These are phyloP conservation scores for Populus tomentosa DNA, from an alignment of 441 rosid genomes.

Conservation along the genomic window DNA sequence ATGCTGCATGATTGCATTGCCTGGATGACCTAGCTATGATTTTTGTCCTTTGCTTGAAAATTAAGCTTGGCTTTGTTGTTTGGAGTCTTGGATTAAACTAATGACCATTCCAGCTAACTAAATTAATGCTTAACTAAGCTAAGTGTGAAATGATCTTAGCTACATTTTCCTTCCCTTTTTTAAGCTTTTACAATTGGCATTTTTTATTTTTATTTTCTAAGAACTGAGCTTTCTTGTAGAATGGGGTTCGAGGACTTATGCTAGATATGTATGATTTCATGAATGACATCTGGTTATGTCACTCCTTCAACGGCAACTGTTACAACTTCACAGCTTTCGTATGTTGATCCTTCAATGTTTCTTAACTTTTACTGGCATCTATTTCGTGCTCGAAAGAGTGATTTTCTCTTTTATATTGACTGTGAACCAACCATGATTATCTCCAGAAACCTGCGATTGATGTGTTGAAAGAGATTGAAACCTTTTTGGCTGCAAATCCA, in stretches of 20 bases:
- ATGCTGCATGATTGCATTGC: background rate
- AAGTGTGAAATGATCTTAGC: background rate
- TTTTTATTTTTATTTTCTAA: background rate
- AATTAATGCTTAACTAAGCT: background rate
- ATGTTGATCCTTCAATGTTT: conserved; percentile 28
- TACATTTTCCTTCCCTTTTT: background rate
- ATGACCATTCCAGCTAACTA: background rate
- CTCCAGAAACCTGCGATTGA: conserved; percentile 79
- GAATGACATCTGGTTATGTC: conserved; percentile 82
- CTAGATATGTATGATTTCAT: conserved; percentile 82
- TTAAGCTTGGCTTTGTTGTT: conserved; percentile 3
- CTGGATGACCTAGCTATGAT: background rate
- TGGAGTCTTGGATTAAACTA: background rate
- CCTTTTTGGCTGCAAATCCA: conserved; percentile 52
- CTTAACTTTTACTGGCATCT: background rate
- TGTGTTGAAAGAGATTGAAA: conserved; percentile 65
- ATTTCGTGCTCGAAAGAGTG: background rate
- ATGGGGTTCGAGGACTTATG: conserved; percentile 96
- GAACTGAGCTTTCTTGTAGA: conserved; percentile 36
- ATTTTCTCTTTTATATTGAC: background rate
- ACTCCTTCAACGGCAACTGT: conserved; percentile 65
- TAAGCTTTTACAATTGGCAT: background rate
- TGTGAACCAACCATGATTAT: background rate
- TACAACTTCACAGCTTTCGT: conserved; percentile 79
- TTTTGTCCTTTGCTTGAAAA: background rate